Percentiles rank a stretch among this genome's conserved stretches.
Conservation (phyloP, 768 basidiomycete genomes). For the Termitomyces sp. region DNA sequence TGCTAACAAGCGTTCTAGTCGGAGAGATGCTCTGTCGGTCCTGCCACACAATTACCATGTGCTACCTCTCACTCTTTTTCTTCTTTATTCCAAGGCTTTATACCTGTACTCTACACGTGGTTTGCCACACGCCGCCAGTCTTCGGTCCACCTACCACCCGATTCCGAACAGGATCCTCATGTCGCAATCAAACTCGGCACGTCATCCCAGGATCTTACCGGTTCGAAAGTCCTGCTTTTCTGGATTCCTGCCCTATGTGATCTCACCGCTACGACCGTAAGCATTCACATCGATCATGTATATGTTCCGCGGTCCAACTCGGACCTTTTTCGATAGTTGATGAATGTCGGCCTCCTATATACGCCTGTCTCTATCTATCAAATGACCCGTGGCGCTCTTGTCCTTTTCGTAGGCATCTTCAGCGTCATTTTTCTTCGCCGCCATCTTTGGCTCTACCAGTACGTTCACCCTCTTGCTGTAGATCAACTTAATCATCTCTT, state of each 20-base stretch:
- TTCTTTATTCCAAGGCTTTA: slow-evolving; percentile 58
- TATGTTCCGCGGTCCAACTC: slow-evolving; percentile 1
- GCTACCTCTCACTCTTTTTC: slow-evolving; percentile 18
- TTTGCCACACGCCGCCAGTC: slow-evolving; percentile 44
- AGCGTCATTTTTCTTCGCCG: slow-evolving; percentile 89
- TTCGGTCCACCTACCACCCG: slow-evolving; percentile 53
- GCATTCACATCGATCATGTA: slow-evolving; percentile 22
- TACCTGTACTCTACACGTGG: slow-evolving; percentile 77
- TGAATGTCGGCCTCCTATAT: slow-evolving; percentile 95
- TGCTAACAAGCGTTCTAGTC: slow-evolving; percentile 45
- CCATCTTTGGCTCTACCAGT: slow-evolving; percentile 87
- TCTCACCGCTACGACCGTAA: slow-evolving; percentile 85
- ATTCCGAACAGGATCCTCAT: slow-evolving; percentile 41
- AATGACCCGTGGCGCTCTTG: slow-evolving; percentile 91
- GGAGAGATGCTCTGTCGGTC: slow-evolving; percentile 92
- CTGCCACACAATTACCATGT: slow-evolving; percentile 22
- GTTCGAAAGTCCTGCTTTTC: slow-evolving; percentile 70
- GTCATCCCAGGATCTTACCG: slow-evolving; percentile 46
- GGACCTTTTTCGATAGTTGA: slow-evolving; percentile 44
- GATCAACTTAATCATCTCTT: background rate
- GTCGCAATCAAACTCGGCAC: slow-evolving; percentile 29
- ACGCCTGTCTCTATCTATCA: slow-evolving; percentile 98
- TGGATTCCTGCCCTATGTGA: slow-evolving; percentile 91
- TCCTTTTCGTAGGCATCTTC: slow-evolving; percentile 89
- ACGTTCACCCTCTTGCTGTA: slow-evolving; percentile 7